Base-by-base conservation (phyloP, 495 filamentous ascomycete genomes). In the Pyrenopolyporus hunteri region DNA sequence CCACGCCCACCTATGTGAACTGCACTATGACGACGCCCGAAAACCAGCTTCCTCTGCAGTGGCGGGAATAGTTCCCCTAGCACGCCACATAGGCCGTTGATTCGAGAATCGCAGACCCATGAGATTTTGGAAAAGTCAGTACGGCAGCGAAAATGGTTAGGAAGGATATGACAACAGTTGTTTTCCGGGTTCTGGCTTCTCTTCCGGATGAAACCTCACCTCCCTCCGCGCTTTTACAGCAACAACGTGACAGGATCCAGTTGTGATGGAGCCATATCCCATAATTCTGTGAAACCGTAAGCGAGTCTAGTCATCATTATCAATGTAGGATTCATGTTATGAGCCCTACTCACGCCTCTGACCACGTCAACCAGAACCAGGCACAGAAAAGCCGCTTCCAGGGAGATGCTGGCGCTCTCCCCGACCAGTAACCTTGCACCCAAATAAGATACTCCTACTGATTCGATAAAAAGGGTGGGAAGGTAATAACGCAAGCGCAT, bases 31-130 rank as follows among this genome's bases (percentile, higher is more conserved):
- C 67, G 29, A 74, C 74, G 10, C 59, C 68, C 44, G 64, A 65
- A 28, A 75, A 63, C 70, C 74, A 75, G 46, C 76, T 77, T n/a
- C n/a, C 3, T 70, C 74, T 0, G 74, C 70, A 1, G 75, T 76
- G 1, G 64, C 70, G 10, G 69, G 59, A n/a, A 74, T 68, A 14
- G 73, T 73, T 28, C 73, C 75, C 11, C 64, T 68, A 1, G 70
- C 69, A n/a, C 75, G 67, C 74, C 70, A 71, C 13, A 59, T 60
- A 78, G 63, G n/a, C 72, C 74, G 53, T 75, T 77, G 56, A 78
- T 63, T 54, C 78, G 75, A 4, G 75, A 70, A 35, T 70, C 66
- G 58, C 74, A 78, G n/a, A 78, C 64, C 74, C 75, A 78, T 20
- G 74, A 70, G 29, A 76, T 72, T 26, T 70, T 72, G n/a, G 61